These are phyloP conservation scores for Wickerhamomyces rabaulensis DNA, from an alignment of 805 yeast species.

Conservation along the genomic window DNA sequence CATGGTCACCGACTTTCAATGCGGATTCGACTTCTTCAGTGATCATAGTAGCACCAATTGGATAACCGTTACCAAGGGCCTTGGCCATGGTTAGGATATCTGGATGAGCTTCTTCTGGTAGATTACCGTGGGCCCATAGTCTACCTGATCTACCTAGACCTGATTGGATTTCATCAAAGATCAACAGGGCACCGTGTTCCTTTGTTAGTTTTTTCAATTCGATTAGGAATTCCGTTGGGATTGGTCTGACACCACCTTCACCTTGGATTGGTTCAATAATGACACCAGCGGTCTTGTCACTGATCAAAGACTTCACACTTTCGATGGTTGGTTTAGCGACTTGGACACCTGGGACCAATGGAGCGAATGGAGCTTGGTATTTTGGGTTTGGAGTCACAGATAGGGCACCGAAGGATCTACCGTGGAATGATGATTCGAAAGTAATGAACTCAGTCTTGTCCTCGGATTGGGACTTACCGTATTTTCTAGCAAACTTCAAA, in stretches of 20 bases:
- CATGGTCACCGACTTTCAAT: conserved; percentile 90
- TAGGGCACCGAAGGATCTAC: conserved; percentile 90
- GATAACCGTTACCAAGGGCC: conserved; percentile 95
- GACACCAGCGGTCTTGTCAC: conserved; percentile 63
- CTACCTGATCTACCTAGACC: conserved; percentile 92
- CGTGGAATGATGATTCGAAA: conserved; percentile 91
- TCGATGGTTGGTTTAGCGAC: conserved; percentile 60
- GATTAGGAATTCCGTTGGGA: conserved; percentile 56
- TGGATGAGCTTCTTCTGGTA: conserved; percentile 82
- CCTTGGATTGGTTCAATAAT: conserved; percentile 98
- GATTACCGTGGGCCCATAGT: conserved; percentile 84
- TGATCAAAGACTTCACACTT: conserved; percentile 45
- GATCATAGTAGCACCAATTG: conserved; percentile 90
- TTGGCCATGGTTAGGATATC: conserved; percentile 93
- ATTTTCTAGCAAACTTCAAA: conserved; percentile 72
- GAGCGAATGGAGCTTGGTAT: conserved; percentile 87
- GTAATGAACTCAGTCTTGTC: conserved; percentile 74
- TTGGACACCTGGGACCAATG: conserved; percentile 84
- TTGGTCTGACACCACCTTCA: conserved; percentile 87
- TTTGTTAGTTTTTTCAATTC: conserved; percentile 64
- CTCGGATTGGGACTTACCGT: conserved; percentile 52
- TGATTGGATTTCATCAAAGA: conserved; percentile 95
- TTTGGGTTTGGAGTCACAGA: conserved; percentile 90
- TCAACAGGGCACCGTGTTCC: conserved; percentile 66
- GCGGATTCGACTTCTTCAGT: conserved; percentile 70